phyloP scores from a whole-genome alignment of 345 rosid genomes.

The Gossypium bickii region DNA sequence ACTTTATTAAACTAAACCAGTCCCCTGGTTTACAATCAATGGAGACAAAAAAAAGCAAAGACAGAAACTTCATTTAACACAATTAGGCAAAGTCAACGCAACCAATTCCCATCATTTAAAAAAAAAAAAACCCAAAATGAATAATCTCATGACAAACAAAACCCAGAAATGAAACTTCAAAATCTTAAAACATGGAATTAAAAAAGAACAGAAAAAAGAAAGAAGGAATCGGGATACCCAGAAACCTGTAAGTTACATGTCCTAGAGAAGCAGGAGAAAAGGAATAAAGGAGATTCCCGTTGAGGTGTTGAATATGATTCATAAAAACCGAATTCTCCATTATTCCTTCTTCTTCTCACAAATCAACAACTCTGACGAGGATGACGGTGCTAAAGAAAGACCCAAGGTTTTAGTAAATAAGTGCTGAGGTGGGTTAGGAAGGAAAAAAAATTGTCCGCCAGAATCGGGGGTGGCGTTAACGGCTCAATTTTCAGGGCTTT shows the following conservation, averaged over 20 bases:
- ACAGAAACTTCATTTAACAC: background rate
- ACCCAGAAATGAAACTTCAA: constrained; percentile 4
- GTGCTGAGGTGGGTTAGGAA: background rate
- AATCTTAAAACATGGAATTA: background rate
- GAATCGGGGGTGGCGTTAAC: constrained; percentile 8
- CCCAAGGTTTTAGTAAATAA: background rate
- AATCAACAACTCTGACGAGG: constrained; percentile 9
- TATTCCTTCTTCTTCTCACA: background rate
- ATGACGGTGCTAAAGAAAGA: background rate
- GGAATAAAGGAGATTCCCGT: constrained; percentile 29
- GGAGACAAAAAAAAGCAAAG: background rate
- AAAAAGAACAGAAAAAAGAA: background rate
- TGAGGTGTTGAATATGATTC: constrained; percentile 22
- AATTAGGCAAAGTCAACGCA: background rate
- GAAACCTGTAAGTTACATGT: constrained; percentile 50
- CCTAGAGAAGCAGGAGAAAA: constrained; percentile 36
- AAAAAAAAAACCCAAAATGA: background rate
- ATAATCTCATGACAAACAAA: background rate
- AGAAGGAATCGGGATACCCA: background rate
- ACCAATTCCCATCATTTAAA: background rate
- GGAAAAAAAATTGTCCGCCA: background rate
- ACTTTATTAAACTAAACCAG: background rate
- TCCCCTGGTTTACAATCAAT: constrained; percentile 2
- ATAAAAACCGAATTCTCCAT: constrained; percentile 21
- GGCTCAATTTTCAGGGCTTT: background rate